phyloP scores from a whole-genome alignment of 2,329 filamentous ascomycete species.

The Stemphylium lycopersici region DNA sequence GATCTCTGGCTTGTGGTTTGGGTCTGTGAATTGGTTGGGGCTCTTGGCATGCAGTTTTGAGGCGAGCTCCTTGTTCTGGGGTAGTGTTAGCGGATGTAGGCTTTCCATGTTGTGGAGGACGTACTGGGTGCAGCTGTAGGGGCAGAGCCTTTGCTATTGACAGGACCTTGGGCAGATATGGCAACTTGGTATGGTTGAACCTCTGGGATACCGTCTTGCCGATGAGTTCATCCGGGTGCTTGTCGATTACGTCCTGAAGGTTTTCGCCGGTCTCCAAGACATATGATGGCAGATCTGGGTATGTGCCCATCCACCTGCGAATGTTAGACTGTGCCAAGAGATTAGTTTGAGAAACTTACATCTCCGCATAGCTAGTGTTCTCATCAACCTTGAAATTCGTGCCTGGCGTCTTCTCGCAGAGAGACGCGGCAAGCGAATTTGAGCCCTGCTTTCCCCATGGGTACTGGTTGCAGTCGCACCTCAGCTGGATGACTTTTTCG shows the following conservation, averaged over 20 bases:
- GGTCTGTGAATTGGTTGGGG: constrained; percentile 70
- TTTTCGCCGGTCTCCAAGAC: constrained; percentile 67
- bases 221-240: constrained; percentile 66
- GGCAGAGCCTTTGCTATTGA: constrained; percentile 78
- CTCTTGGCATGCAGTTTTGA: constrained; percentile 67
- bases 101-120: neutral
- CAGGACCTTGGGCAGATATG: constrained; percentile 76
- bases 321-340: constrained; percentile 9
- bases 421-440: constrained; percentile 67
- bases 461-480: constrained; percentile 66
- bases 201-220: constrained; percentile 66
- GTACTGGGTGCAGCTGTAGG: constrained; percentile 71
- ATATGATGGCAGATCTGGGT: constrained; percentile 71
- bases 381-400: constrained; percentile 69
- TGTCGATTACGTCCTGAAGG: constrained; percentile 68
- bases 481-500: constrained; percentile 60
- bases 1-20: constrained; percentile 82
- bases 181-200: constrained; percentile 68
- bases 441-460: constrained; percentile 73
- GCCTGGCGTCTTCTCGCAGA: constrained; percentile 70
- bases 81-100: constrained; percentile 6
- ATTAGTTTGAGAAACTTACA: constrained; percentile 39
- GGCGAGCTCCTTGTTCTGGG: constrained; percentile 67
- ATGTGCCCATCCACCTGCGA: constrained; percentile 73
- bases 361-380: constrained; percentile 67